phyloP scores from a whole-genome alignment of 306 rosid species.

The Geum urbanum region DNA sequence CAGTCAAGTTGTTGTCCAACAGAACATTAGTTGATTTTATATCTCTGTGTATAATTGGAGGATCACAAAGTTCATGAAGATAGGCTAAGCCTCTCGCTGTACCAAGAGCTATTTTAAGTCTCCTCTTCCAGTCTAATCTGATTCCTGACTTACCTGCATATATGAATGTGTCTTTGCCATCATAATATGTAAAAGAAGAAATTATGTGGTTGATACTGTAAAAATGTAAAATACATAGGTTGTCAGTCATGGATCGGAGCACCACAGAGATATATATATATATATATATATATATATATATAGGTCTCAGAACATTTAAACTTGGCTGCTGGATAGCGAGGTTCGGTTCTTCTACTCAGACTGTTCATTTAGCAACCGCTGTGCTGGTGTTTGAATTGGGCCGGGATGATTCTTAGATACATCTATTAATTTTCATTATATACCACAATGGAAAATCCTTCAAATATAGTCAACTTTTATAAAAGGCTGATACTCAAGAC shows the following conservation, averaged over 20 bases:
- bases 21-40: conserved; percentile 75
- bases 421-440: background rate
- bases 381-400: background rate
- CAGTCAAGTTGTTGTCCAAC: conserved; percentile 53
- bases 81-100: conserved; percentile 75
- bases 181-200: background rate
- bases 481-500: conserved; percentile 35
- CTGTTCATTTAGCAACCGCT: background rate
- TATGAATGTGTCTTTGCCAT: background rate
- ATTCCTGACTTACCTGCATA: conserved; percentile 64
- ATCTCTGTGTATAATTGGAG: conserved; percentile 81
- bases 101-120: conserved; percentile 60
- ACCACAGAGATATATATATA: too few relatives aligned
- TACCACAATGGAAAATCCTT: background rate
- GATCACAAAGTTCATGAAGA: conserved; percentile 73
- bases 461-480: background rate
- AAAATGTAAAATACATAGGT: background rate
- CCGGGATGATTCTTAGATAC: background rate
- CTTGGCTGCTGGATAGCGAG: conserved; percentile 24
- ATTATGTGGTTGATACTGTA: background rate
- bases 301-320: too few relatives aligned
- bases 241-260: too few relatives aligned
- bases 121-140: conserved; percentile 66
- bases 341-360: background rate
- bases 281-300: too few relatives aligned